Percentiles rank a stretch among this genome's conserved stretches.
These are phyloP conservation scores for Tremella fuciformis DNA, from an alignment of 768 basidiomycete species.

Conservation along the genomic window DNA sequence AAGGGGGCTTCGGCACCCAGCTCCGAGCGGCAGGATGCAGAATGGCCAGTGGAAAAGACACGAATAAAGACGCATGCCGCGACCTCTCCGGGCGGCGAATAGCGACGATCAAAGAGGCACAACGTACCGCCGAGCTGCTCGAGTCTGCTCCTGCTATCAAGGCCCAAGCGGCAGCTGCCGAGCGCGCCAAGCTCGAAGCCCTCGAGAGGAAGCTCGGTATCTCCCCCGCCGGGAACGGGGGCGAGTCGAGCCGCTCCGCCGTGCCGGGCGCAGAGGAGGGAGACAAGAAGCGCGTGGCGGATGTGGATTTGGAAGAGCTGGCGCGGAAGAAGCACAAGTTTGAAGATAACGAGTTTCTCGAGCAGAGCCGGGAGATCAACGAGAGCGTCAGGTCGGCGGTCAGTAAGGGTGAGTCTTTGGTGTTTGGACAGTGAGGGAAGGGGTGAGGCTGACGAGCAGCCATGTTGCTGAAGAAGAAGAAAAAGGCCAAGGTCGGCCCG, in stretches of 20 bases:
- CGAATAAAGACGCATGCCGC: conserved; percentile 87
- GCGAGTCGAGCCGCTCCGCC: conserved; percentile 11
- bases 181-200: conserved; percentile 75
- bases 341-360: conserved; percentile 87
- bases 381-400: conserved; percentile 91
- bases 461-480: conserved; percentile 44
- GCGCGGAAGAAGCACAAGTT: conserved; percentile 73
- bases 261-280: neutral
- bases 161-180: conserved; percentile 71
- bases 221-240: conserved; percentile 17
- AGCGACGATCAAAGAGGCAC: conserved; percentile 93
- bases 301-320: conserved; percentile 46
- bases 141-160: conserved; percentile 78
- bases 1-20: conserved; percentile 96
- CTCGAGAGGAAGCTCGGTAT: conserved; percentile 82
- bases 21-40: conserved; percentile 93
- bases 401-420: conserved; percentile 62
- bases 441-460: conserved; percentile 16
- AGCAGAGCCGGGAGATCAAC: conserved; percentile 84
- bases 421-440: neutral
- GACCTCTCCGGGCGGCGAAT: conserved; percentile 86
- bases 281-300: conserved; percentile 44
- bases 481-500: conserved; percentile 34
- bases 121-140: conserved; percentile 66
- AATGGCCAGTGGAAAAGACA: conserved; percentile 74